phyloP scores from a whole-genome alignment of 2,329 filamentous ascomycete genomes.

The Neonectria hederae region DNA sequence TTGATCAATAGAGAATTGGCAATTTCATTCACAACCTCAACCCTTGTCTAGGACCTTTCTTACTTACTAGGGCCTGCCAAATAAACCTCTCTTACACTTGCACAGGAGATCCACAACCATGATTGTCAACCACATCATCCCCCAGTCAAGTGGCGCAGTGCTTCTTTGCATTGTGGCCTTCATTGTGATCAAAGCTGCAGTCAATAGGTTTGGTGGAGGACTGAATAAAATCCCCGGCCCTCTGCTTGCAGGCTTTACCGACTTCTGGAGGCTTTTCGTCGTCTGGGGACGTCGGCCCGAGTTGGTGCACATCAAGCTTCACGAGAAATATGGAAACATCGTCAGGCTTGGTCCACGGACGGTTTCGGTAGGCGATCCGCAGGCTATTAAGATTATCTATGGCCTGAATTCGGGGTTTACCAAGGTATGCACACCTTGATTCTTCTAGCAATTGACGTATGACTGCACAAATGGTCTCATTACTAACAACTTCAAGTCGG shows the following conservation, averaged over 20 bases:
- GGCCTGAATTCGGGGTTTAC: conserved; percentile 19
- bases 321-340: conserved; percentile 16
- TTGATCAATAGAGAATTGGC: neutral
- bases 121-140: conserved; percentile 11
- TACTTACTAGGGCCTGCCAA: neutral
- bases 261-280: conserved; percentile 24
- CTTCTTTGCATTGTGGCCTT: neutral
- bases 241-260: conserved; percentile 8
- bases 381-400: conserved; percentile 23
- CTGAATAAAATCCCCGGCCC: conserved; percentile 18
- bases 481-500: neutral
- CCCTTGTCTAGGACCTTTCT: neutral
- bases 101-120: neutral
- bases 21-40: neutral
- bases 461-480: no score
- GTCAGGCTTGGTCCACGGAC: conserved; percentile 23
- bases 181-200: neutral
- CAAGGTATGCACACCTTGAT: neutral
- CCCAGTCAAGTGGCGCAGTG: neutral
- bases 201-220: conserved; percentile 21
- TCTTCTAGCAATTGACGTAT: no score
- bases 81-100: neutral
- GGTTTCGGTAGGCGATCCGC: conserved; percentile 14
- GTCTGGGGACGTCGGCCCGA: conserved; percentile 26
- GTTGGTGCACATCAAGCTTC: conserved; percentile 19